phyloP scores from a whole-genome alignment of 495 filamentous ascomycete species.

The Trichoderma reesei region DNA sequence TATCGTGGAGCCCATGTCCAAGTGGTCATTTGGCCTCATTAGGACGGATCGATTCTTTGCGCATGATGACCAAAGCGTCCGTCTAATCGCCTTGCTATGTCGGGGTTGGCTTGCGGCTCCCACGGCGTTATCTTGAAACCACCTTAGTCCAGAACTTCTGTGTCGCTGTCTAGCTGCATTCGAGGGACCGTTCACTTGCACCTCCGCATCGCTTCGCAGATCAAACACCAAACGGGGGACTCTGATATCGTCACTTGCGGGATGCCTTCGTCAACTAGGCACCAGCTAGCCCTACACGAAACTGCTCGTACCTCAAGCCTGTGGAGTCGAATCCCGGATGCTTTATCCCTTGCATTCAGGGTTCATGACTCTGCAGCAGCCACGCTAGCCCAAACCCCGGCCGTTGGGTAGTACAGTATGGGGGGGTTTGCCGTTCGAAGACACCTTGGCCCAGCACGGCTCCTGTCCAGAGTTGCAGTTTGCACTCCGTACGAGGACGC shows the following conservation, averaged over 20 bases:
- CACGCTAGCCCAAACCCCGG: neutral
- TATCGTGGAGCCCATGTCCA: neutral
- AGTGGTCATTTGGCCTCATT: neutral
- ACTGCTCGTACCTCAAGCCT: neutral
- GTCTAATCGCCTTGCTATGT: neutral
- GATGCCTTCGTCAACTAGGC: neutral
- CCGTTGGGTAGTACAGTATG: neutral
- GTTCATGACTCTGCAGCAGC: neutral
- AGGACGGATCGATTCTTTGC: neutral
- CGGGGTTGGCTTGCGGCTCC: no score
- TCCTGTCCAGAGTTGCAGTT: neutral
- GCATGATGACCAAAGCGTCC: neutral
- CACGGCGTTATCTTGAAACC: neutral
- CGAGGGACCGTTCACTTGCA: neutral
- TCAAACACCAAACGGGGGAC: neutral
- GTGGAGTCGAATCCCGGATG: neutral
- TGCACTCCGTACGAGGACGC: neutral
- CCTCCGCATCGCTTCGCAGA: neutral
- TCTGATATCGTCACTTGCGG: neutral
- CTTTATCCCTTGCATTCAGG: neutral
- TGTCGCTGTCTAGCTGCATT: neutral
- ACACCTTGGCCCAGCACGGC: neutral
- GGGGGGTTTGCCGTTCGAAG: neutral
- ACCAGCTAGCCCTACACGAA: constrained; percentile 6
- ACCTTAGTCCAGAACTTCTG: neutral